phyloP scores from a whole-genome alignment of 371 early-diverging fungal genomes.

The Mortierella sp. region DNA sequence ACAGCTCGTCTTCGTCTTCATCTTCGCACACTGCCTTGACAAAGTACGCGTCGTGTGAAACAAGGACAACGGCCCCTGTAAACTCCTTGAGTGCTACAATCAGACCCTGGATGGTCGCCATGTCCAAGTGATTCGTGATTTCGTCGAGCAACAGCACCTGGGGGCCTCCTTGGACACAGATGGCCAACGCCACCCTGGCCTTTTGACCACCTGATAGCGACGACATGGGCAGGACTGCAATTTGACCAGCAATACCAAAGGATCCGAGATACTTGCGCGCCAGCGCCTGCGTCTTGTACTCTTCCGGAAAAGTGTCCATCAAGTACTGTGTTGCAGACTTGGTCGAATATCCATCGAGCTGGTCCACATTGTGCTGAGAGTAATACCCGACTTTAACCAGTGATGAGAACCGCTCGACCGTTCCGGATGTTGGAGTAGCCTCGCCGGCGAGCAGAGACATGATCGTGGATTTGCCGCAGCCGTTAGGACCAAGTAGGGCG shows the following conservation, averaged over 20 bases:
- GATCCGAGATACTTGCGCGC: conserved; percentile 74
- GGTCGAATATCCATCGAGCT: conserved; percentile 61
- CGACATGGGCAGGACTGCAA: conserved; percentile 61
- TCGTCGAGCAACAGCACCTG: conserved; percentile 88
- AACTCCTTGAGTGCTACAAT: conserved; percentile 69
- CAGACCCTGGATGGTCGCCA: conserved; percentile 76
- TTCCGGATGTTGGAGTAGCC: conserved; percentile 65
- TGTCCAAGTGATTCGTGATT: conserved; percentile 86
- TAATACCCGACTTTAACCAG: conserved; percentile 77
- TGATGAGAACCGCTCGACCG: conserved; percentile 67
- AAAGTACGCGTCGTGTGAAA: conserved; percentile 83
- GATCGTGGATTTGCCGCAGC: conserved; percentile 87
- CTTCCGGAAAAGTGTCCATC: conserved; percentile 57
- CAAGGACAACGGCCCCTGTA: conserved; percentile 71
- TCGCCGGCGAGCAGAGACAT: conserved; percentile 76
- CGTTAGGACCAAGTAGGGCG: conserved; percentile 83
- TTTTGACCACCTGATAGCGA: conserved; percentile 81
- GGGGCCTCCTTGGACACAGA: conserved; percentile 68
- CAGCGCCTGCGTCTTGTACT: conserved; percentile 63
- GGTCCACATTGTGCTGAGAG: conserved; percentile 82
- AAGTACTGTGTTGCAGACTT: conserved; percentile 62
- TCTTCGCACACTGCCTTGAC: conserved; percentile 68
- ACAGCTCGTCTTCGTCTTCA: conserved; percentile 37
- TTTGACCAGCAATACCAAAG: conserved; percentile 71
- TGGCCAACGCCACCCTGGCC: conserved; percentile 78